Percentiles rank a stretch among this genome's conserved stretches.
Conservation (phyloP, 2,329 filamentous ascomycete genomes). For the Trichoderma arundinaceum region DNA sequence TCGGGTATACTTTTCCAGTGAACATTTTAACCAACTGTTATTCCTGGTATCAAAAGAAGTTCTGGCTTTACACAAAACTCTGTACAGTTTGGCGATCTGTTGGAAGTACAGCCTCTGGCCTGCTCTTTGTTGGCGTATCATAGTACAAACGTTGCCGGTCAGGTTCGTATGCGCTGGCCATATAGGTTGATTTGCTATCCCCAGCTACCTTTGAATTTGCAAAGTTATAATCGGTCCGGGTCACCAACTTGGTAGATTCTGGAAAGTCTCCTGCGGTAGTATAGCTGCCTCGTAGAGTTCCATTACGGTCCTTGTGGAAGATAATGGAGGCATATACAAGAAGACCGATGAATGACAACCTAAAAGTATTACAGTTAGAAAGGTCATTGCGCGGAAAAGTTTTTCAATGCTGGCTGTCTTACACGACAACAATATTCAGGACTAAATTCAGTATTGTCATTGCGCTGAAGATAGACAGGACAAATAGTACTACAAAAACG, state of each 20-base stretch:
- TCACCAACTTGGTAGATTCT: neutral
- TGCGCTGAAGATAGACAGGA: neutral
- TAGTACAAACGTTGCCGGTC: neutral
- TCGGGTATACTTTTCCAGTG: neutral
- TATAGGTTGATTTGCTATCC: neutral
- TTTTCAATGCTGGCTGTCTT: neutral
- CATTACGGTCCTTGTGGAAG: constrained; percentile 6
- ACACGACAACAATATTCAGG: neutral
- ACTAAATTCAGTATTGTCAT: neutral
- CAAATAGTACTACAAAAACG: neutral
- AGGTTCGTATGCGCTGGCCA: neutral
- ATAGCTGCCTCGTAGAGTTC: neutral
- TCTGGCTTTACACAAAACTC: neutral
- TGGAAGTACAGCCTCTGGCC: neutral
- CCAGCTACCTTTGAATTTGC: neutral
- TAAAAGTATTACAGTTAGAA: neutral
- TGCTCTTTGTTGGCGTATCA: neutral
- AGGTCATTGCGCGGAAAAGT: neutral
- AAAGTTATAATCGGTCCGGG: neutral
- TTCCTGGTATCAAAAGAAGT: neutral
- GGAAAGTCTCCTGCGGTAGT: neutral
- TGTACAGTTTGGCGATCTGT: neutral
- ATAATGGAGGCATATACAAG: constrained; percentile 2
- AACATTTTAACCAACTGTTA: neutral
- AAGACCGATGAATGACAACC: neutral